Conservation (phyloP, 2,329 filamentous ascomycete genomes). For the Hymenoscyphus albidus region DNA sequence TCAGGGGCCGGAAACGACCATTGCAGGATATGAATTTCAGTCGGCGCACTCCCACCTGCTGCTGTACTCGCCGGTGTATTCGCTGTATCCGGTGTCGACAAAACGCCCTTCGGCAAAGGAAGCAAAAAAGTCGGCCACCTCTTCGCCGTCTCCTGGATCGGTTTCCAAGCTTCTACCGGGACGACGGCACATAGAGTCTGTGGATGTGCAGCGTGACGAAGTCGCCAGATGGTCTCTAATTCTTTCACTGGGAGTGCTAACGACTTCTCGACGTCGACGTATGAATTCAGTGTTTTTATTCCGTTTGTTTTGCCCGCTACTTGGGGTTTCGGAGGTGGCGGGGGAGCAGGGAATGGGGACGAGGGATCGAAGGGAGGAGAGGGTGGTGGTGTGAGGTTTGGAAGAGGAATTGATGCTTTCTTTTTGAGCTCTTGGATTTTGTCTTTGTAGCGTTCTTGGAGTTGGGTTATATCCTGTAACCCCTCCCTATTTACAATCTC, state of each 20-base stretch:
- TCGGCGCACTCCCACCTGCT: conserved; percentile 42
- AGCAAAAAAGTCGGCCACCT: conserved; percentile 85
- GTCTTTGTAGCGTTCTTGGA: conserved; percentile 80
- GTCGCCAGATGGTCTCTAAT: conserved; percentile 83
- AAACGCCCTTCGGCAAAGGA: conserved; percentile 64
- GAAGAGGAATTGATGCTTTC: conserved; percentile 55
- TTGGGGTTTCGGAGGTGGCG: conserved; percentile 29
- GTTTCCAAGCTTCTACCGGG: conserved; percentile 66
- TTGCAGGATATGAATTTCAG: conserved; percentile 94
- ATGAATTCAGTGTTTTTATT: conserved; percentile 59
- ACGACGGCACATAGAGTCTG: conserved; percentile 82
- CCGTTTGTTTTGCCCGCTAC: conserved; percentile 20
- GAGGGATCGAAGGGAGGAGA: conserved; percentile 34
- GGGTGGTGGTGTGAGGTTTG: conserved; percentile 33
- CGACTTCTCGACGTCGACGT: conserved; percentile 77
- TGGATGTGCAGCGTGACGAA: conserved; percentile 71
- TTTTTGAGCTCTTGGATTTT: conserved; percentile 72
- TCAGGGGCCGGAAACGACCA: conserved; percentile 80
- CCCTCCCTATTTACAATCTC: conserved; percentile 46
- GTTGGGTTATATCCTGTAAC: conserved; percentile 64
- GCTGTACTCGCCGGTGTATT: not conserved
- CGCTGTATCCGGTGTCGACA: not conserved
- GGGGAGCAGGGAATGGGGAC: conserved; percentile 35
- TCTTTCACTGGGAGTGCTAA: conserved; percentile 71
- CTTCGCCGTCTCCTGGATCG: conserved; percentile 68